Evolutionary conservation across 176 grass and related monocot genomes (phyloP).

Genomic region (Aegilops longissima): DNA sequence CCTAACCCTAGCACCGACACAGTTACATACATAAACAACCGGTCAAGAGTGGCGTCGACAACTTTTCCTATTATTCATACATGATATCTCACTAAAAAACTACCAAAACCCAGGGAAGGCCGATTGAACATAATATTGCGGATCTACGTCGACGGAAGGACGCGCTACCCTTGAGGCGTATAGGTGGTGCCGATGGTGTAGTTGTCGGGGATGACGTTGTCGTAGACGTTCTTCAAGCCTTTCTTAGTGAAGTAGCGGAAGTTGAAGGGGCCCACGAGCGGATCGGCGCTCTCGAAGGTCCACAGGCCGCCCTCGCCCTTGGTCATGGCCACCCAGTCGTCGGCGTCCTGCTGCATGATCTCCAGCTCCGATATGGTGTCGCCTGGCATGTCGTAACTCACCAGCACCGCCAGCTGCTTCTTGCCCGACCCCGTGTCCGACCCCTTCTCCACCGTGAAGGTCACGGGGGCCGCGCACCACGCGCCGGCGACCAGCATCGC

Average conservation of each 20-base stretch:
- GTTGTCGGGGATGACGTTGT: not conserved
- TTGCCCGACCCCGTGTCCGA: not conserved
- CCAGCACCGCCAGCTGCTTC: not conserved
- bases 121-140: not conserved
- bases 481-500: not conserved
- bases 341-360: not conserved
- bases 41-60: too few relatives aligned
- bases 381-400: not conserved
- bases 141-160: not conserved
- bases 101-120: too few relatives aligned
- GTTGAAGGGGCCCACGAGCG: conserved; percentile 1
- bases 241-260: not conserved
- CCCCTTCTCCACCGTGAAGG: not conserved
- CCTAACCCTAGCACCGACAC: too few relatives aligned
- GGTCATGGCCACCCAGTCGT: not conserved
- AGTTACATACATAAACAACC: too few relatives aligned
- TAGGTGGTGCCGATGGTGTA: not conserved
- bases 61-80: too few relatives aligned
- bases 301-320: not conserved
- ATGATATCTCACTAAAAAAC: too few relatives aligned
- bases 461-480: not conserved
- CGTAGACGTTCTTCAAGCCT: not conserved
- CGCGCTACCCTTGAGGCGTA: not conserved
- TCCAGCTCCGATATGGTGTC: not conserved
- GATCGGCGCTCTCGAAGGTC: not conserved